A percentile compares a stretch with the other conserved stretches of the same genome.
Evolutionary conservation across 2,329 filamentous ascomycete genomes (phyloP).

Genomic region (Fusarium sp.): DNA sequence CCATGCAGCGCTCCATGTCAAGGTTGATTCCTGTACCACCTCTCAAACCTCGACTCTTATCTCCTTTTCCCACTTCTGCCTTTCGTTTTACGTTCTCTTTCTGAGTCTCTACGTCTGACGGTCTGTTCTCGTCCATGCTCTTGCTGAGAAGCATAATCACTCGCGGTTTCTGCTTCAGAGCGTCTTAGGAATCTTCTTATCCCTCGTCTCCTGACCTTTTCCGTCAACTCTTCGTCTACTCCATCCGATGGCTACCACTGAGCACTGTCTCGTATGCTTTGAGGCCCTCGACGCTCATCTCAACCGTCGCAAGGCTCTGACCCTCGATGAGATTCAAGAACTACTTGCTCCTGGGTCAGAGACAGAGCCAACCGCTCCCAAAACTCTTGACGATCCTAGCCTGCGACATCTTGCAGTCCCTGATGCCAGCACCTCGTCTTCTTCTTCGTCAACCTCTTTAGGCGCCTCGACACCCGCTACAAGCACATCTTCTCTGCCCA

Average conservation of each 20-base stretch:
- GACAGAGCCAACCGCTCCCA: slow-evolving; percentile 35
- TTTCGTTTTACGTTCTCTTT: slow-evolving; percentile 10
- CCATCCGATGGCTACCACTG: slow-evolving; percentile 80
- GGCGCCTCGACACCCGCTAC: slow-evolving; percentile 63
- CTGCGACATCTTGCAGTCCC: slow-evolving; percentile 59
- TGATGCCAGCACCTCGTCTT: slow-evolving; percentile 53
- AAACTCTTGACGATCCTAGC: slow-evolving; percentile 57
- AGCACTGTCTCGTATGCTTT: slow-evolving; percentile 95
- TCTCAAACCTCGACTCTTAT: slow-evolving; percentile 8
- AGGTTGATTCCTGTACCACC: not conserved
- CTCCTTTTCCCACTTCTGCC: not conserved
- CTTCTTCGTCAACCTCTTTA: slow-evolving; percentile 59
- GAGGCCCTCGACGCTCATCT: slow-evolving; percentile 85
- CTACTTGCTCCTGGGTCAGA: slow-evolving; percentile 66
- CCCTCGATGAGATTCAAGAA: slow-evolving; percentile 77
- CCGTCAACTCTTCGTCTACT: slow-evolving; percentile 7
- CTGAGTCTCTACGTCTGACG: slow-evolving; percentile 18
- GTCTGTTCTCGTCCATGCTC: slow-evolving; percentile 27
- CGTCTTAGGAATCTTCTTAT: slow-evolving; percentile 26
- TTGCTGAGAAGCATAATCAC: slow-evolving; percentile 22
- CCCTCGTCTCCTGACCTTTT: slow-evolving; percentile 25
- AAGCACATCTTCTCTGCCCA: slow-evolving; percentile 59
- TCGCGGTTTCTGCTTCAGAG: slow-evolving; percentile 22
- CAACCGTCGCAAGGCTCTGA: slow-evolving; percentile 76
- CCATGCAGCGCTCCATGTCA: slow-evolving; percentile 14